Evolutionary conservation across 768 basidiomycete genomes (phyloP), one percentile per base, ranked within the genome.

Genomic region (Cyathus striatus): DNA sequence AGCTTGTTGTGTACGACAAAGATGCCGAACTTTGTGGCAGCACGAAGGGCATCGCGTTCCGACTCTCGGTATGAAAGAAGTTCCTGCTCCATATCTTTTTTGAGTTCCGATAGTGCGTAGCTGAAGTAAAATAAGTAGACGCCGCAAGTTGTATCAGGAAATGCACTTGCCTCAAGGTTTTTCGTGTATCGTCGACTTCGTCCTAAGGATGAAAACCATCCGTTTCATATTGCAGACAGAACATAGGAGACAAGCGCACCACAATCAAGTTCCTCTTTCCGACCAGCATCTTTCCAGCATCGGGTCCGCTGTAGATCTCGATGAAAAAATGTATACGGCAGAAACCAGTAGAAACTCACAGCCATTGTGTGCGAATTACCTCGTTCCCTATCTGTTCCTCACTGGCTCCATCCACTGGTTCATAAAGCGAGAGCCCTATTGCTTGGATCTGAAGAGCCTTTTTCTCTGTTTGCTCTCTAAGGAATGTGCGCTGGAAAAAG

Each of bases 1-100:
- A 81, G 70, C 69, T 97, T 98, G 71, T 93, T 90, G 65, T 93
- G 89, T 20, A 94, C 90, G 37, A 98, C 95, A 56, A 98, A 99
- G 49, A 97, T 71, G 1, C 79, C 94, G 47, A 99, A 91, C 59
- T 86, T 72, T 21, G 95, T 93, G 3, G 73, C 68, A 6, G 64
- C 60, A 46, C 78, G 75, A 16, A 82, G 65, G 1, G 75, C 76
- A n/a, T 84, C 79, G 40, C 85, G 83, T 51, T 93, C 83, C 14
- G 75, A 62, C 60, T 89, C 86, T 3, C 87, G 83, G 44, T 81
- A 73, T 9, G 61, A 59, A 22, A 77, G 63, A 12, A 89, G 64
- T 51, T 86, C 87, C 35, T 61, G 60, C 52, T 89, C 87, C 40
- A 96, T 86, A 57, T 99, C 96, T 61, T 85, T 87, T 58, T 83